A percentile compares a stretch with the other conserved stretches of the same genome.
phyloP scores from a whole-genome alignment of 1,284 basidiomycete species.

The Amylostereum areolatum region DNA sequence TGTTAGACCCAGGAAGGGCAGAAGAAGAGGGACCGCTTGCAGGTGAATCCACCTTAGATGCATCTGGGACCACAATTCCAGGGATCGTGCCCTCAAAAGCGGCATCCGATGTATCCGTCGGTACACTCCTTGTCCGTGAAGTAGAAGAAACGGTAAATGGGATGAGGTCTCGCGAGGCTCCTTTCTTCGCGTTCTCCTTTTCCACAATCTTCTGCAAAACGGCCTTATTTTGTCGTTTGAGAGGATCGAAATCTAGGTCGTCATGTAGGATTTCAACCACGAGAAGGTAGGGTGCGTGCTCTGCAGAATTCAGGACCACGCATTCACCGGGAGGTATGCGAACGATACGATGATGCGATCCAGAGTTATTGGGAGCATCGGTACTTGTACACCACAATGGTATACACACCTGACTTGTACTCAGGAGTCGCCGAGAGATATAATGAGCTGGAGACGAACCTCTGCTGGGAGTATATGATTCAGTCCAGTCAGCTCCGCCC shows the following conservation, averaged over 20 bases:
- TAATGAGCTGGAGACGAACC: slow-evolving; percentile 36
- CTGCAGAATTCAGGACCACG: slow-evolving; percentile 97
- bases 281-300: slow-evolving; percentile 91
- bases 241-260: slow-evolving; percentile 93
- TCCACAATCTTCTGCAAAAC: slow-evolving; percentile 78
- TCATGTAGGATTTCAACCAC: slow-evolving; percentile 89
- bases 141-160: slow-evolving; percentile 16
- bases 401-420: slow-evolving; percentile 75
- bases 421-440: slow-evolving; percentile 9
- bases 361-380: slow-evolving; percentile 42
- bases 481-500: slow-evolving; percentile 92
- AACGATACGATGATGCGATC: slow-evolving; percentile 91
- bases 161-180: slow-evolving; percentile 46
- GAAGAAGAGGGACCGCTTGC: slow-evolving; percentile 27
- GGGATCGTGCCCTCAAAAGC: slow-evolving; percentile 16
- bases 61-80: slow-evolving; percentile 7
- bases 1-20: slow-evolving; percentile 20
- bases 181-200: slow-evolving; percentile 60
- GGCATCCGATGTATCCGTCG: slow-evolving; percentile 16
- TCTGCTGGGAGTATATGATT: slow-evolving; percentile 96
- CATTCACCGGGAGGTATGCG: slow-evolving; percentile 97
- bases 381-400: slow-evolving; percentile 91
- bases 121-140: slow-evolving; percentile 5
- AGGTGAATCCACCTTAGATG: too few species aligned
- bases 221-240: slow-evolving; percentile 80